These are phyloP conservation scores for Ochetophila trinervis DNA, from an alignment of 306 rosid species.

Conservation along the genomic window DNA sequence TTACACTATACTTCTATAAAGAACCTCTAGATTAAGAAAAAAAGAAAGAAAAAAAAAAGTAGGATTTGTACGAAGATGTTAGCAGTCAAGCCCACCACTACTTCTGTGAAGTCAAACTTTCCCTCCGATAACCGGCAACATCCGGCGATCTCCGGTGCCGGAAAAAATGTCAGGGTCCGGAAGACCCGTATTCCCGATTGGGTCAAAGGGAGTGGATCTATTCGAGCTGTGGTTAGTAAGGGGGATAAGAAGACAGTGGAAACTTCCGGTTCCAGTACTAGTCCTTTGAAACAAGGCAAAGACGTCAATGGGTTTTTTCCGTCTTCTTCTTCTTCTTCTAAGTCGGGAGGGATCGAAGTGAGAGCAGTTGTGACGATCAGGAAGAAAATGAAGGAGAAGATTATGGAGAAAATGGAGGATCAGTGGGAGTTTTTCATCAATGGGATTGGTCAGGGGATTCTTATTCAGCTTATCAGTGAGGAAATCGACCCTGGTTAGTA, in stretches of 20 bases:
- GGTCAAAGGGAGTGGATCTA: constrained; percentile 24
- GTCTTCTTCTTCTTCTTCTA: constrained; percentile 30
- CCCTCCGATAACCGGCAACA: constrained; percentile 23
- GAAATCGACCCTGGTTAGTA: constrained; percentile 67
- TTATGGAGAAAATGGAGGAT: constrained; percentile 60
- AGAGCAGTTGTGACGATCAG: constrained; percentile 62
- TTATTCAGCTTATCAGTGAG: constrained; percentile 70
- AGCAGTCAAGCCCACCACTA: constrained; percentile 28
- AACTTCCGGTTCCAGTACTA: not conserved
- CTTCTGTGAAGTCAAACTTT: constrained; percentile 22
- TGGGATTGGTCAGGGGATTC: constrained; percentile 82
- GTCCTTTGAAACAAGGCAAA: constrained; percentile 34
- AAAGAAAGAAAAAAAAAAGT: not conserved
- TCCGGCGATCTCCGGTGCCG: constrained; percentile 14
- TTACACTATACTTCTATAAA: too few relatives aligned
- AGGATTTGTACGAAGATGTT: constrained; percentile 32
- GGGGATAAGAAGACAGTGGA: constrained; percentile 45
- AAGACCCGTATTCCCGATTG: constrained; percentile 5
- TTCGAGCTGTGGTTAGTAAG: constrained; percentile 47
- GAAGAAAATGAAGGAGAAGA: constrained; percentile 73
- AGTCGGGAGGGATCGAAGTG: constrained; percentile 42
- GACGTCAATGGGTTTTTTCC: constrained; percentile 27
- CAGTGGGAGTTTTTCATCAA: constrained; percentile 68
- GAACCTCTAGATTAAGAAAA: too few relatives aligned
- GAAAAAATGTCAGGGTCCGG: not conserved